Base-by-base conservation (phyloP, 495 filamentous ascomycete species). In the Hypoxylon fuscum region DNA sequence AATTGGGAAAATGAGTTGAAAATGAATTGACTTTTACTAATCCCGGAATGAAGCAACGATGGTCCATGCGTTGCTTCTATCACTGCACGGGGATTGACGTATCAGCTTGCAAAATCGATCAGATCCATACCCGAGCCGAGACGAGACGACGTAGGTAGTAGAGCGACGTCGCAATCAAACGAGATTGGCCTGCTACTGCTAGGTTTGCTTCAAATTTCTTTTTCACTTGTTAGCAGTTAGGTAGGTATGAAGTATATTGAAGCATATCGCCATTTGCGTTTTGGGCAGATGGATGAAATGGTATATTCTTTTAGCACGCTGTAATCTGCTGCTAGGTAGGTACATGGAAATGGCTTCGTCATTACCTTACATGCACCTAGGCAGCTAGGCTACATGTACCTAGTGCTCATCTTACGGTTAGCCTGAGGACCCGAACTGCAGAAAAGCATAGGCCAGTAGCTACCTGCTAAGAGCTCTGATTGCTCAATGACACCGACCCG, bases 401-500 rank as follows among this genome's bases (percentile, higher is more conserved):
- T 46, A 49, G 46, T 37, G 50, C 23, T 40, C 15, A 29, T 52
- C n/a, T 15, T 15, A 14, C 25, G 46, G 37, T 43, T 27, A 31
- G 14, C 14, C 43, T 44, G 23, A 41, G 41, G 48, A 12, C 17
- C 31, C 40, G 47, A 50, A 12, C 32, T 17, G 47, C 17, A 27
- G 25, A 38, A n/a, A 44, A 59, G 49, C 38, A 64, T 37, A 46
- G 55, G 29, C 21, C 37, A 52, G 45, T 40, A 42, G 17, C 35
- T 45, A 23, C 11, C 25, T 55, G 55, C 44, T 50, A 8, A 52
- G 37, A 56, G 45, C 45, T 66, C 32, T 52, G 51, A 66, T 59
- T 65, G 62, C 44, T 60, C 55, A 60, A 60, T 66, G 55, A 66
- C 20, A 60, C 29, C 17, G 57, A 61, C 63, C 63, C 52, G 46